phyloP scores from a whole-genome alignment of 2,329 filamentous ascomycete species.

The Capronia americana region DNA sequence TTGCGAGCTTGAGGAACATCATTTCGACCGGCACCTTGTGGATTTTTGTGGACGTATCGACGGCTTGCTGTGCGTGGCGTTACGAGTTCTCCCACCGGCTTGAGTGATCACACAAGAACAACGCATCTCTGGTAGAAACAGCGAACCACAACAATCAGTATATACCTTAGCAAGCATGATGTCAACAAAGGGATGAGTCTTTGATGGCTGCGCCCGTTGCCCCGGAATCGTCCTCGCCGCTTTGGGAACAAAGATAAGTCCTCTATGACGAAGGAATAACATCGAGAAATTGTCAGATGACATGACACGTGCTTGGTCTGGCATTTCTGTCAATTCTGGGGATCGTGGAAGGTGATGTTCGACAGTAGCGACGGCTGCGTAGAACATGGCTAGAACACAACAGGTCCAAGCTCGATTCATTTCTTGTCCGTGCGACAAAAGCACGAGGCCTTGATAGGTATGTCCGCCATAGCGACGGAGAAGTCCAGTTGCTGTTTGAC shows the following conservation, averaged over 20 bases:
- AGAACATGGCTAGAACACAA: not conserved
- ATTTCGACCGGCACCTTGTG: not conserved
- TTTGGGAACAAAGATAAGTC: not conserved
- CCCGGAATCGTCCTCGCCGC: not conserved
- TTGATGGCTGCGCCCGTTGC: not conserved
- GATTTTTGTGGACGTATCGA: not conserved
- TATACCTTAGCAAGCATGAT: not conserved
- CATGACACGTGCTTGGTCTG: not conserved
- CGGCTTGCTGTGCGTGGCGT: not conserved
- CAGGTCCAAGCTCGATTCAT: not conserved
- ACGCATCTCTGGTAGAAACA: not conserved
- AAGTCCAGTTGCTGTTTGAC: constrained; percentile 58
- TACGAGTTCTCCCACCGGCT: not conserved
- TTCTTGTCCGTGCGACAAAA: constrained; percentile 54
- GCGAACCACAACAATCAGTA: not conserved
- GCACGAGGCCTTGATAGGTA: constrained; percentile 64
- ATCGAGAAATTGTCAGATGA: not conserved
- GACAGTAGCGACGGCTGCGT: not conserved
- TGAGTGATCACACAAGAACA: not conserved
- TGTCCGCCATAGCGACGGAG: constrained; percentile 64
- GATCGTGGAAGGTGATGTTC: not conserved
- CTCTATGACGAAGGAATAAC: not conserved
- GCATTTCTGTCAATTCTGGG: not conserved
- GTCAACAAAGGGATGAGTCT: not conserved
- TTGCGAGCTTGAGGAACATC: not conserved